Evolutionary conservation across 2,329 filamentous ascomycete species (phyloP), one percentile per base, ranked within the genome.

Genomic region (Aspergillus felis): DNA sequence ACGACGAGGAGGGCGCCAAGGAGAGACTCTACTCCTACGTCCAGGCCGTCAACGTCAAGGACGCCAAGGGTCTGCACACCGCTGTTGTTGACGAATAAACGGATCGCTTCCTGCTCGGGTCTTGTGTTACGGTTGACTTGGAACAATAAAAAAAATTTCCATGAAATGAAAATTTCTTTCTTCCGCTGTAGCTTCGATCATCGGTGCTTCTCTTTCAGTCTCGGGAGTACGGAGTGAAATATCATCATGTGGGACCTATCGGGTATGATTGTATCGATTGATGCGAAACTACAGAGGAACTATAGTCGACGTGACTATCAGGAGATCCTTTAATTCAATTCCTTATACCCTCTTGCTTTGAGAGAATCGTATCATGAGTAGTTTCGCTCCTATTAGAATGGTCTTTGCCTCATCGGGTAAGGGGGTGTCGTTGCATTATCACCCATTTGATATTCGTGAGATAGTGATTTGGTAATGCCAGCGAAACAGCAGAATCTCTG

Each of bases 1-100:
- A 99, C 84, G 94, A 99, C 81, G 94, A 97, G 86, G 94, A 99
- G 84, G 91, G 91, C 75, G 94, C 95, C 79, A 96, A 96, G 86
- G 91, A 99, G 88, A 96, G 95, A 87, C 88, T 99, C 69, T 99
- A 97, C 89, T 94, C 90, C 81, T 97, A 96, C 83, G 94, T 99
- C 72, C 93, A 99, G 88, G 94, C 94, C 73, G 94, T 99, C 79
- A 97, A 97, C 82, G 92, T 97, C 78, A 96, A 97, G 91, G 90
- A 96, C 83, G 87, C 92, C 81, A 97, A 97, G 91, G 93, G 94
- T 80, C 89, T 99, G 72, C 87, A 90, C 77, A 99, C 94, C 70
- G 87, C 89, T 72, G 85, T 96, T 73, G 93, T 99, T 62, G 85
- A 88, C 76, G 78, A 80, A 67, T 85, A 83, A 71, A 69, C 66